phyloP scores from a whole-genome alignment of 371 early-diverging fungal species.

The Lichtheimia hyalospora region DNA sequence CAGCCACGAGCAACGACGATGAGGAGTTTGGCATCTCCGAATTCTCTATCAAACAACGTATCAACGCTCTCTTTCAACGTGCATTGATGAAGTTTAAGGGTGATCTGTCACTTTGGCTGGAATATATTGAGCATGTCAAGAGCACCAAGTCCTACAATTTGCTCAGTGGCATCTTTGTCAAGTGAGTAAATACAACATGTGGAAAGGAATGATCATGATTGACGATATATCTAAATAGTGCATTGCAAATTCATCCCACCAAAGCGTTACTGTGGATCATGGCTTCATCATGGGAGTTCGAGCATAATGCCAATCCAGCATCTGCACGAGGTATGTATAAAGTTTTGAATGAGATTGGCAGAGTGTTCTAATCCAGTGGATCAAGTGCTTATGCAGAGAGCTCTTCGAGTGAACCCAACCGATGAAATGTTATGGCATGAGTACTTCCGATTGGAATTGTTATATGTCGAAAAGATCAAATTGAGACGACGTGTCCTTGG shows the following conservation, averaged over 20 bases:
- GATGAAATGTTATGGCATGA: slow-evolving; percentile 81
- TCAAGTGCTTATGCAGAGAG: slow-evolving; percentile 81
- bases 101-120: slow-evolving; percentile 85
- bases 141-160: slow-evolving; percentile 59
- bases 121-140: slow-evolving; percentile 86
- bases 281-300: slow-evolving; percentile 90
- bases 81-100: slow-evolving; percentile 81
- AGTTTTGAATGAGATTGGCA: not conserved
- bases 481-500: slow-evolving; percentile 80
- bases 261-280: slow-evolving; percentile 85
- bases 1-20: slow-evolving; percentile 8
- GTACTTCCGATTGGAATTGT: slow-evolving; percentile 89
- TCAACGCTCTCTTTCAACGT: slow-evolving; percentile 78
- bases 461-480: slow-evolving; percentile 87
- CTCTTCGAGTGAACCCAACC: slow-evolving; percentile 79
- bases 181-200: slow-evolving; percentile 33
- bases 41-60: slow-evolving; percentile 65
- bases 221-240: slow-evolving; percentile 46
- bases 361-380: not conserved
- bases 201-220: not conserved
- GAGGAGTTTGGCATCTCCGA: slow-evolving; percentile 47
- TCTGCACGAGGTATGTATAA: slow-evolving; percentile 66
- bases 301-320: slow-evolving; percentile 76
- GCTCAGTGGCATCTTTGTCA: slow-evolving; percentile 72
- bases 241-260: slow-evolving; percentile 84